These are phyloP conservation scores for Coniochaeta sp. DNA, from an alignment of 2,329 filamentous ascomycete genomes.

Conservation along the genomic window DNA sequence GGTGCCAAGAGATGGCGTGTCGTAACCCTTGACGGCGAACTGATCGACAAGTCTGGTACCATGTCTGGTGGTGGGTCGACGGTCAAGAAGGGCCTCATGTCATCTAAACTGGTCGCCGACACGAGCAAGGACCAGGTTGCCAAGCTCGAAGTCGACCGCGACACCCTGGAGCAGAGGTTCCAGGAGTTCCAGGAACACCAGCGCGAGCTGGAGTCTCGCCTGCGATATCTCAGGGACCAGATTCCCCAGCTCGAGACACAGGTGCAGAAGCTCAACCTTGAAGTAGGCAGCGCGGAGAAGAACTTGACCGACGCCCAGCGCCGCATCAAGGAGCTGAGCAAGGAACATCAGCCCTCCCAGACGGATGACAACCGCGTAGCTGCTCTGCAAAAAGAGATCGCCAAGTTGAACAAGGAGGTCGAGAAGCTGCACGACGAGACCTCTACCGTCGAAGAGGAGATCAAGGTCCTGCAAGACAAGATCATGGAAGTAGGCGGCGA, in stretches of 20 bases:
- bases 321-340: conserved; percentile 75
- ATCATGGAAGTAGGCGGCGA: conserved; percentile 98
- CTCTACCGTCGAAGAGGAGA: conserved; percentile 85
- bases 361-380: conserved; percentile 69
- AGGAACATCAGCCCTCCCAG: conserved; percentile 74
- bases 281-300: conserved; percentile 77
- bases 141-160: conserved; percentile 81
- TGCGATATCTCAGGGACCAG: conserved; percentile 67
- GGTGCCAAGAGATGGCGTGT: conserved; percentile 91
- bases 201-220: conserved; percentile 65
- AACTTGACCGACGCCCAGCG: conserved; percentile 80
- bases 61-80: conserved; percentile 96
- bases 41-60: conserved; percentile 97
- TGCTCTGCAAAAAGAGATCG: conserved; percentile 70
- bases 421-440: conserved; percentile 76
- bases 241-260: conserved; percentile 82
- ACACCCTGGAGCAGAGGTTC: conserved; percentile 76
- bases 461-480: conserved; percentile 86
- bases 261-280: conserved; percentile 84
- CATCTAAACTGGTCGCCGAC: conserved; percentile 84
- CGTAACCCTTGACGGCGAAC: conserved; percentile 87
- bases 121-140: conserved; percentile 81
- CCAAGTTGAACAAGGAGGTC: conserved; percentile 68
- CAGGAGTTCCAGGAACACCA: conserved; percentile 79
- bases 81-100: conserved; percentile 91